These are phyloP conservation scores for Fusarium begoniae DNA, from an alignment of 2,329 filamentous ascomycete species.

Conservation along the genomic window DNA sequence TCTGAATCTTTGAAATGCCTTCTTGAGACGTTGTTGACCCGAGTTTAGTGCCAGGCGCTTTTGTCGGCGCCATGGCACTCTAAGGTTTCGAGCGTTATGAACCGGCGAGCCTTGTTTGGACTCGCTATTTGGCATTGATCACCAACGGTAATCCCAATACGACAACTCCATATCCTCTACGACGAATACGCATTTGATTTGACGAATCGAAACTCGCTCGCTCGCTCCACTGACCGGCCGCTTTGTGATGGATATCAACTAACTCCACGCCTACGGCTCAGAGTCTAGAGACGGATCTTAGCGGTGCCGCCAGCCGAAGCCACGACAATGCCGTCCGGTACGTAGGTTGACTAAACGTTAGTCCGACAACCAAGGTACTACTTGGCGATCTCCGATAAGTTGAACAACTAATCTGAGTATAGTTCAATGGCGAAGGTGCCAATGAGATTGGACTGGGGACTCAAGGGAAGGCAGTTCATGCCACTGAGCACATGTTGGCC, in stretches of 20 bases:
- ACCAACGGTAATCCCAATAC: neutral
- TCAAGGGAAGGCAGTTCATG: neutral
- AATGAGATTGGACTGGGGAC: neutral
- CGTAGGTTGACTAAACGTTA: neutral
- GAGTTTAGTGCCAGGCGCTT: neutral
- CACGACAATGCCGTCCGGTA: neutral
- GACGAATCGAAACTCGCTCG: constrained; percentile 15
- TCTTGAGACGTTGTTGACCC: constrained; percentile 1
- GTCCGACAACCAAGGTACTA: neutral
- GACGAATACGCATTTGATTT: neutral
- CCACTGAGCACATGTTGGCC: neutral
- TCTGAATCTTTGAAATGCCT: neutral
- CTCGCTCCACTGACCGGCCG: neutral
- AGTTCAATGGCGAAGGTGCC: neutral
- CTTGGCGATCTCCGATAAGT: neutral
- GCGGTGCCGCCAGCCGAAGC: constrained; percentile 21
- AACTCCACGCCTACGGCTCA: neutral
- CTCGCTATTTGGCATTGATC: neutral
- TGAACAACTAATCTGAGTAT: neutral
- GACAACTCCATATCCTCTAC: neutral
- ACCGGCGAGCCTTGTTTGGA: neutral
- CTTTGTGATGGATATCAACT: neutral
- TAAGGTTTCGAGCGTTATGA: constrained; percentile 14
- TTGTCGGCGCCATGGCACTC: constrained; percentile 2
- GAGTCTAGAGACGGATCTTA: constrained; percentile 9